Evolutionary conservation across 2,329 filamentous ascomycete species (phyloP).

Genomic region (Massarina eburnea): DNA sequence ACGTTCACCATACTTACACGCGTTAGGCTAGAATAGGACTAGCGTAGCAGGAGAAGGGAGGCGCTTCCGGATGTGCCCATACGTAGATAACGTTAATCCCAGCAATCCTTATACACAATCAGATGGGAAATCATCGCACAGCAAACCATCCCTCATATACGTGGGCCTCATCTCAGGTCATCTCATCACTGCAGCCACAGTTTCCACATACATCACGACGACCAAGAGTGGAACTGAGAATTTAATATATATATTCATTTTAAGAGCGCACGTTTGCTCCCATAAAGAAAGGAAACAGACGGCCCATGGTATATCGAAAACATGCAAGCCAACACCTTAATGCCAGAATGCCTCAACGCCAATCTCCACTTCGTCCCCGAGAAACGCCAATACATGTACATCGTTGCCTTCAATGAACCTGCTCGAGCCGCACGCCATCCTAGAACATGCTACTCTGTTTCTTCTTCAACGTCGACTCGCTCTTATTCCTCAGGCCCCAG

Average conservation of each 20-base stretch:
- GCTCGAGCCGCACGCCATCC: background rate
- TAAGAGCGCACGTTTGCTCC: background rate
- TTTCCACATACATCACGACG: too few species aligned
- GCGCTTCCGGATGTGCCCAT: too few species aligned
- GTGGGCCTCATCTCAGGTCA: too few species aligned
- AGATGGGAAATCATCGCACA: too few species aligned
- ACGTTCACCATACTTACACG: too few species aligned
- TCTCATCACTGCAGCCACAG: too few species aligned
- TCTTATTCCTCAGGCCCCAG: slow-evolving; percentile 37
- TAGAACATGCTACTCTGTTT: slow-evolving; percentile 50
- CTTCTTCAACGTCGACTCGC: slow-evolving; percentile 42
- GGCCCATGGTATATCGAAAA: background rate
- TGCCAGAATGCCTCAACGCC: background rate
- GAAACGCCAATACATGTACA: slow-evolving; percentile 6
- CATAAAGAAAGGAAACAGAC: background rate
- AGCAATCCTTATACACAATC: too few species aligned
- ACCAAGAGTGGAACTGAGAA: background rate
- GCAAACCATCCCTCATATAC: too few species aligned
- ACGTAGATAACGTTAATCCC: too few species aligned
- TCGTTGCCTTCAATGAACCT: background rate
- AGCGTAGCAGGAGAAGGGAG: background rate
- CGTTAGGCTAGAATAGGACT: background rate
- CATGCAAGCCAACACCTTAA: background rate
- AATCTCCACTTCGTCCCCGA: slow-evolving; percentile 2
- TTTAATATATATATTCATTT: background rate